Evolutionary conservation across 495 filamentous ascomycete genomes (phyloP), one percentile per base, ranked within the genome.

Genomic region (Clavariopsis aquatica): DNA sequence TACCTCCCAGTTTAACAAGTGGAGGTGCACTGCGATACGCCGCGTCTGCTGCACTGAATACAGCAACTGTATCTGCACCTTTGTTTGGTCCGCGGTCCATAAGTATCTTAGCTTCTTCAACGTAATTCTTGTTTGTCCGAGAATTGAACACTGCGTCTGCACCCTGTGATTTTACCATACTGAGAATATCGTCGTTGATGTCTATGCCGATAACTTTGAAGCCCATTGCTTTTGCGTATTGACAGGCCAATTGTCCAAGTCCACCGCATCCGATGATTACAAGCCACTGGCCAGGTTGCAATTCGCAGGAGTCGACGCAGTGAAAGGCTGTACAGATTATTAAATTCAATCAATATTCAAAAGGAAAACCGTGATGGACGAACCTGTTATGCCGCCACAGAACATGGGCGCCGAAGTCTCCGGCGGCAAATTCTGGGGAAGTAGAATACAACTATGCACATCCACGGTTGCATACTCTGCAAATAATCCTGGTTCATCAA

Each of bases 141-240:
- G 74, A 75, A 64, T 77, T 77, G 69, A 74, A 74, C 31, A 73
- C 69, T 10, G 69, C 71, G 57, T 73, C 71, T 20, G 71, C 71
- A 23, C 71, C 71, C 53, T 69, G 71, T 24, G 62, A 56, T 49
- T 71, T 71, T 23, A 53, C 63, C 17, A 64, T 57, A 17, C 53
- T 57, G 23, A 73, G 69, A 24, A 69, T 71, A 29, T 60, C 62
- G 49, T 73, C 71, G 49, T 73, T 71, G 58, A 73, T 62, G 49
- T 71, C 71, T 3, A 73, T 20, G 17, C 65, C 69, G 20, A 73
- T 57, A 24, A 73, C 71, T 58, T 65, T 69, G 54, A 62, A 61
- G n/a, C 71, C 65, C 64, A 66, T 69, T 2, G 71, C 71, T 62
- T 71, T 73, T 3, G 53, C 71, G 47, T 71, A 71, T 38, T 73